Conservation (phyloP, 371 early-diverging fungal genomes). For the Chytridium lagenaria region DNA sequence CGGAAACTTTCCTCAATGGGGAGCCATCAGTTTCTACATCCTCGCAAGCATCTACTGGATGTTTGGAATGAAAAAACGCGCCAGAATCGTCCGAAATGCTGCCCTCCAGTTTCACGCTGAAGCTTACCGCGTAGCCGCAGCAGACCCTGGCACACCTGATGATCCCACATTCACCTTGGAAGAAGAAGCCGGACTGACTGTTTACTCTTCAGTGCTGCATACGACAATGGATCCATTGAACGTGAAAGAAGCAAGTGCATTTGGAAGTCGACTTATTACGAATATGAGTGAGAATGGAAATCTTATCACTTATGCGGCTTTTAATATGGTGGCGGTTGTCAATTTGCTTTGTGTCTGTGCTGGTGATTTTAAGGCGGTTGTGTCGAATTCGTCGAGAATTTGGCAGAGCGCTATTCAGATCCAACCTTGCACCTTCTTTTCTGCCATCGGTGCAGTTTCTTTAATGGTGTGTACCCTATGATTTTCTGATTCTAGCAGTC, state of each 20-base stretch:
- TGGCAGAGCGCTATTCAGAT: constrained; percentile 9
- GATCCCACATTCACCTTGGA: background rate
- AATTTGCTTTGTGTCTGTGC: background rate
- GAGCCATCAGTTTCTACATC: constrained; percentile 9
- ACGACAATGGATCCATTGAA: background rate
- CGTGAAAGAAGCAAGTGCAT: background rate
- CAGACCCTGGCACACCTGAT: too few relatives aligned
- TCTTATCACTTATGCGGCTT: background rate
- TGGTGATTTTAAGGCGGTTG: background rate
- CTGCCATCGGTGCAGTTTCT: background rate
- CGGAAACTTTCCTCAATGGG: constrained; percentile 12
- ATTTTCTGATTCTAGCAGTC: background rate
- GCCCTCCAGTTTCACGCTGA: background rate
- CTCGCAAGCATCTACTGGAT: constrained; percentile 17
- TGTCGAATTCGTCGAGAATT: background rate
- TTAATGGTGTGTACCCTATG: background rate
- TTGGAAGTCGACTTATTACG: background rate
- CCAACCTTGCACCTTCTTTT: constrained; percentile 5
- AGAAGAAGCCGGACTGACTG: background rate
- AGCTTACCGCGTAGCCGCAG: background rate
- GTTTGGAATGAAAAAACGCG: constrained; percentile 8
- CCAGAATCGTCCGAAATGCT: background rate
- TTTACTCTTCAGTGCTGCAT: background rate
- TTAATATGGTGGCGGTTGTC: background rate
- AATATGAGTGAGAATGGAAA: background rate